These are phyloP conservation scores for Aureobasidium leucospermi DNA, from an alignment of 2,329 filamentous ascomycete species.

Conservation along the genomic window DNA sequence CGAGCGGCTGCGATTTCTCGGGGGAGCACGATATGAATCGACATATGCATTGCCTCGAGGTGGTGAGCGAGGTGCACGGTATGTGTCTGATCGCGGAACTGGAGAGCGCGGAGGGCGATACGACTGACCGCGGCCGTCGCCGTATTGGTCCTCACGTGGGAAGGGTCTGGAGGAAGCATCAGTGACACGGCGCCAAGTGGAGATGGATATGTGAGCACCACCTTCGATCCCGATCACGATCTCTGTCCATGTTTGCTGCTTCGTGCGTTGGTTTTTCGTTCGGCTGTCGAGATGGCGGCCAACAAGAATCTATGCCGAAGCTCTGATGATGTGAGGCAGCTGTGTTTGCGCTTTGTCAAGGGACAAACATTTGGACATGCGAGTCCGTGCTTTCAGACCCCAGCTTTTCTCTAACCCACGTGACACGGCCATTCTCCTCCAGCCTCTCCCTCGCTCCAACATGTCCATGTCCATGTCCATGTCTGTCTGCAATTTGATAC, in stretches of 20 bases:
- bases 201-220: conserved; percentile 21
- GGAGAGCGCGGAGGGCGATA: conserved; percentile 31
- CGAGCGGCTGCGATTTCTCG: conserved; percentile 23
- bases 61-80: conserved; percentile 42
- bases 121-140: conserved; percentile 29
- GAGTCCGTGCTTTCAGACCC: background rate
- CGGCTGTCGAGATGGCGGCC: background rate
- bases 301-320: background rate
- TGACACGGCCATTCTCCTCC: background rate
- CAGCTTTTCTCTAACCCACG: background rate
- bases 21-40: conserved; percentile 26
- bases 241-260: conserved; percentile 27
- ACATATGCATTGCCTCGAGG: conserved; percentile 30
- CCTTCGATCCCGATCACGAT: conserved; percentile 33
- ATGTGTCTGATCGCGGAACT: conserved; percentile 24
- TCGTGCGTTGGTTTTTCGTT: background rate
- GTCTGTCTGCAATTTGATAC: too few relatives aligned
- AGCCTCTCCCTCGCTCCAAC: too few relatives aligned
- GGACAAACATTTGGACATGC: background rate
- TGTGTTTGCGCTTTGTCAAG: background rate
- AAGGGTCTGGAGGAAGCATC: conserved; percentile 16
- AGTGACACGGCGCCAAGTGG: background rate
- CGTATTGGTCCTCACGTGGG: conserved; percentile 28
- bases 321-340: background rate
- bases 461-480: too few relatives aligned